These are phyloP conservation scores for Irpex sp. DNA, from an alignment of 1,284 basidiomycete species.

Conservation along the genomic window DNA sequence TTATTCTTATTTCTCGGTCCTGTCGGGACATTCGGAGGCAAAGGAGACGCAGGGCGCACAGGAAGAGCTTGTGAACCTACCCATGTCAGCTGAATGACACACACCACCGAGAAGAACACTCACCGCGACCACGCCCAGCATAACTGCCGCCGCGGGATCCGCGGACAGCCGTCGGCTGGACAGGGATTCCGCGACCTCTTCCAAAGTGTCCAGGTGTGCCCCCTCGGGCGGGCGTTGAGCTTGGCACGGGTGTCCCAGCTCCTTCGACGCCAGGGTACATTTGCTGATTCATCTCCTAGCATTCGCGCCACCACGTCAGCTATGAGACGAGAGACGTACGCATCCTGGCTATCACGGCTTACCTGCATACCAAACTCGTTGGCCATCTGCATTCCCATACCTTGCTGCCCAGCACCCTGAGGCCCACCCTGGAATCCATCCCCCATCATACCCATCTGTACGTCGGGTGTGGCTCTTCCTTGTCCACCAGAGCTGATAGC, in stretches of 20 bases:
- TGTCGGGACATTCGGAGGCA: conserved; percentile 80
- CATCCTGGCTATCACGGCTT: conserved; percentile 16
- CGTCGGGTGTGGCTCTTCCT: conserved; percentile 12
- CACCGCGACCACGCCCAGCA: conserved; percentile 35
- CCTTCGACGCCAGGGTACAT: conserved; percentile 54
- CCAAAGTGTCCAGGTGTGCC: conserved; percentile 44
- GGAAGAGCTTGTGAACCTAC: conserved; percentile 30
- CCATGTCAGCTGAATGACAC: neutral
- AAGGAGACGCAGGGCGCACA: conserved; percentile 70
- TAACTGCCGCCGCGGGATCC: conserved; percentile 28
- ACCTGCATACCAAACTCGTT: conserved; percentile 50
- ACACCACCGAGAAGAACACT: conserved; percentile 14
- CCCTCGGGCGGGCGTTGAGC: conserved; percentile 32
- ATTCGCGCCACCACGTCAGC: neutral
- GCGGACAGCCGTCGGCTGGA: conserved; percentile 24
- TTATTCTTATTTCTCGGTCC: conserved; percentile 83
- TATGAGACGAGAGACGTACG: neutral
- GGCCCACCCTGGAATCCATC: conserved; percentile 17
- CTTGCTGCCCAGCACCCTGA: conserved; percentile 29
- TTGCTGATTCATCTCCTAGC: conserved; percentile 41
- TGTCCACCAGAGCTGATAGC: conserved; percentile 13
- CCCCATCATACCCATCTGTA: conserved; percentile 13
- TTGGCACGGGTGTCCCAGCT: conserved; percentile 29
- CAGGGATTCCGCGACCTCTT: conserved; percentile 49
- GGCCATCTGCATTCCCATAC: conserved; percentile 54